A percentile compares a stretch with the other conserved stretches of the same genome.
Conservation (phyloP, 2,329 filamentous ascomycete genomes). For the Plenodomus lindquistii region DNA sequence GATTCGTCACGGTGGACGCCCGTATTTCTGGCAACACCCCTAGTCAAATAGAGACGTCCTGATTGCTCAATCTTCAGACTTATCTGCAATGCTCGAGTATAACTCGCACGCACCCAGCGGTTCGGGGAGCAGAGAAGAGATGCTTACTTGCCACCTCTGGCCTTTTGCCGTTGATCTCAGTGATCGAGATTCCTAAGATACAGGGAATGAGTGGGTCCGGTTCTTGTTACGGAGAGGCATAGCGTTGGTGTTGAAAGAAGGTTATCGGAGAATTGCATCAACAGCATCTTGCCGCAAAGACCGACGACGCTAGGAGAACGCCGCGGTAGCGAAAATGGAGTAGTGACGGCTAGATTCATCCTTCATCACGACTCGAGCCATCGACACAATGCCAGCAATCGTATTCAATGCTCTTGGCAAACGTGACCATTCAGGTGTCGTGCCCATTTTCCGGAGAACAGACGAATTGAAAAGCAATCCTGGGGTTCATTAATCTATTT, state of each 20-base stretch:
- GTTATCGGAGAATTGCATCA: conserved; percentile 5
- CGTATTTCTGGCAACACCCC: neutral
- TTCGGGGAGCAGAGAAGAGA: neutral
- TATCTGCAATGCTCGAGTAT: neutral
- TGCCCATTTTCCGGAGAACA: neutral
- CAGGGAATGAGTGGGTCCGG: neutral
- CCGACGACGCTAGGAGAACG: conserved; percentile 3
- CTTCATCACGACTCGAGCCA: conserved; percentile 1
- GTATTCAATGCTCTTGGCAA: neutral
- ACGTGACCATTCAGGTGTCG: neutral
- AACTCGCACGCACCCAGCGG: neutral
- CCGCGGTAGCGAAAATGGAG: conserved; percentile 7
- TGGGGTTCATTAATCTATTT: conserved; percentile 10
- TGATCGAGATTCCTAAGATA: neutral
- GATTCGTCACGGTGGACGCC: neutral
- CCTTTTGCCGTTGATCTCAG: no score
- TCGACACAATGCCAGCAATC: neutral
- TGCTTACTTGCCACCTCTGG: neutral
- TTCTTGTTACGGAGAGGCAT: conserved; percentile 3
- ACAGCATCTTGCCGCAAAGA: conserved; percentile 5
- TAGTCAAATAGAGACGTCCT: conserved; percentile 1
- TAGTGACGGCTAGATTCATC: neutral
- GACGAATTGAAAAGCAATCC: neutral
- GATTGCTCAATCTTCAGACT: conserved; percentile 1
- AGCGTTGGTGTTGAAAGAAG: conserved; percentile 2